phyloP scores from a whole-genome alignment of 805 yeast genomes.

The Saccharomycopsis fibuligera region DNA sequence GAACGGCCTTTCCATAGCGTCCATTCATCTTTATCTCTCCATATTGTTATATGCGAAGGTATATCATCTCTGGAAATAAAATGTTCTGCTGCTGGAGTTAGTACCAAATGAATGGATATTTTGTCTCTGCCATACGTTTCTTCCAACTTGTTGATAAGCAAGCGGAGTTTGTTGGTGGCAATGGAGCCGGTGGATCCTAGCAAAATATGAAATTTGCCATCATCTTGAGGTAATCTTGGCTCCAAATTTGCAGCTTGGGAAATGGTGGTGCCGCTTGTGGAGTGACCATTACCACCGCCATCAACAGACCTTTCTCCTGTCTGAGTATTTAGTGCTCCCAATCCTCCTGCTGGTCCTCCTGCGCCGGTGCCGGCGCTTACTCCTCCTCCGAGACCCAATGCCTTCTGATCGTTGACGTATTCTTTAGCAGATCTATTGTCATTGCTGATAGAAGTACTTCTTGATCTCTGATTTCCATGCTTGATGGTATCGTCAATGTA shows the following conservation, averaged over 20 bases:
- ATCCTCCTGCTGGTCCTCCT: no score
- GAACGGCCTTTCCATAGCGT: slow-evolving; percentile 69
- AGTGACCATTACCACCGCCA: not conserved
- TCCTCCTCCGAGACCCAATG: not conserved
- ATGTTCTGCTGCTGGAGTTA: slow-evolving; percentile 81
- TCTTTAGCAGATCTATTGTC: slow-evolving; percentile 4
- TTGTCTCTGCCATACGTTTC: slow-evolving; percentile 70
- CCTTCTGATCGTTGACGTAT: slow-evolving; percentile 12
- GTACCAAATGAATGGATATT: slow-evolving; percentile 77
- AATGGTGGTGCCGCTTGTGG: not conserved
- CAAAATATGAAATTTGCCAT: slow-evolving; percentile 79
- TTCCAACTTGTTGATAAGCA: slow-evolving; percentile 73
- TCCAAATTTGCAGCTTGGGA: slow-evolving; percentile 45
- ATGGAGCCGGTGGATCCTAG: slow-evolving; percentile 88
- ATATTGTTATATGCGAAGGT: slow-evolving; percentile 68
- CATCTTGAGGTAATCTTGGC: slow-evolving; percentile 68
- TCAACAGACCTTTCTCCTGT: no score
- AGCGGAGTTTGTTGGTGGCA: slow-evolving; percentile 73
- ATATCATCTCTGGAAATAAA: slow-evolving; percentile 53
- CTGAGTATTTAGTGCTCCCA: no score
- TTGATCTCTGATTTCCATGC: slow-evolving; percentile 34
- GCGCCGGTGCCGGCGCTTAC: not conserved
- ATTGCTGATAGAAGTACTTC: slow-evolving; percentile 28
- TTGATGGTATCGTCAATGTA: slow-evolving; percentile 62
- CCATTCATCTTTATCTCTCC: slow-evolving; percentile 98